Base-by-base conservation (phyloP, 2,329 filamentous ascomycete genomes). In the Hypocrella siamensis region DNA sequence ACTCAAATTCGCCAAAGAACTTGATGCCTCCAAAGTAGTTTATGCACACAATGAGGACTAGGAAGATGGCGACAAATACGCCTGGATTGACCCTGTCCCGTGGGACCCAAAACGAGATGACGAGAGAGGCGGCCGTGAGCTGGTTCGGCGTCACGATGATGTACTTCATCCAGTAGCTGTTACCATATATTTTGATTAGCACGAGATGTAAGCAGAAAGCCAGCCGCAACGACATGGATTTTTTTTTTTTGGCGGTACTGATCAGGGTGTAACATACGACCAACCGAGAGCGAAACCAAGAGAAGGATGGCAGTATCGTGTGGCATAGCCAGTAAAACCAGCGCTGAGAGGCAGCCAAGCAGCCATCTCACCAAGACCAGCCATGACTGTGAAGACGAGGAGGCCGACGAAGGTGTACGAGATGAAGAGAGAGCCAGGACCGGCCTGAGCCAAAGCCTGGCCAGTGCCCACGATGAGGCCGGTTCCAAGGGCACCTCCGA, bases 111-210 rank as follows among this genome's bases (percentile, higher is more conserved):
- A 75, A 85, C 42, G 79, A 72, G 35, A 92, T 79, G 35, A 88
- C 79, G 24, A 92, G 56, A 5, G 80, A 71, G n/a, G 69, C 72
- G 18, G 83, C 83, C 1, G 82, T 90, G 25, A 92, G 60, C 50
- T 92, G 82, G 47, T 90, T 90, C 1, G 84, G 82, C 1, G 80
- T 85, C 31, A 81, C 69, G 45, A 92, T 86, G 49, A 90, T 81
- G 52, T 90, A 90, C 71, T 86, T 68, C 56, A 75, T 68, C 68
- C 72, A 81, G 42, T 67, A 67, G 26, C 63, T 65, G 34, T 17
- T 6, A 10, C 5, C n/a, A 19, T 3, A n/a, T 3, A 19, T 17
- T 17, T 4, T 8, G 14, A 30, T 47, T 28, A 48, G 41, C 9
- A 5, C 19, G 6, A 25, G 10, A n/a, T n/a, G n/a, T n/a, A n/a